Base-by-base conservation (phyloP, 768 basidiomycete genomes). In the Strobilomyces echinocephalus region DNA sequence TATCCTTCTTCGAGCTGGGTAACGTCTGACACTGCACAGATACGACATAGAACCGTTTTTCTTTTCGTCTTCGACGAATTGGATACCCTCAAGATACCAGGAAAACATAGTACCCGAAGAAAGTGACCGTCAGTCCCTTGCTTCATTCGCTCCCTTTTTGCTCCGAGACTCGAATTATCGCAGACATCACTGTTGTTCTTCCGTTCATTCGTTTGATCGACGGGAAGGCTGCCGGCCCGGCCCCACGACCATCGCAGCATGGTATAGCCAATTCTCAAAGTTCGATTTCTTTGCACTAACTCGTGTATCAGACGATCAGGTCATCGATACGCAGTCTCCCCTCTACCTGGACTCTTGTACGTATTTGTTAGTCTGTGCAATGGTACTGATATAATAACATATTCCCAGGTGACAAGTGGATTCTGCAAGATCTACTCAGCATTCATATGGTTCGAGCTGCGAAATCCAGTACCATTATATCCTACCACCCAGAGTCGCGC, bases 21-120 rank as follows among this genome's bases (percentile, higher is more conserved):
- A n/a, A 36, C 5, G 43, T 1, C 24, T 33, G 44, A 42, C 43
- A 1, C 30, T 30, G 41, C 12, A 12, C 20, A 72, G 82, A 61
- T 82, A 79, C 51, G 71, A 72, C 40, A 71, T 84, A 52, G 83
- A 84, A 56, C 83, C 83, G 0, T 84, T 85, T 64, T 85, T 80
- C 61, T 85, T 83, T 63, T 80, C 81, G 0, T 83, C 82, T 1
- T 79, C 81, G 2, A 63, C 81, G 3, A 83, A 81, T 54, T 84
- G 82, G 83, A 87, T 85, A 56, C 84, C 84, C 2, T 81, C 82
- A 1, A 77, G 83, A 50, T 87, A 79, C 48, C 78, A 83, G 56
- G 83, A 84, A 58, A 76, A 74, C 46, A 52, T 75, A 1, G 34
- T 57, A 5, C 60, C 62, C 15, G 66, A 67, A 1, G 36, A 68